Base-by-base conservation (phyloP, 768 basidiomycete genomes). In the Kwoniella mangroviensis region DNA sequence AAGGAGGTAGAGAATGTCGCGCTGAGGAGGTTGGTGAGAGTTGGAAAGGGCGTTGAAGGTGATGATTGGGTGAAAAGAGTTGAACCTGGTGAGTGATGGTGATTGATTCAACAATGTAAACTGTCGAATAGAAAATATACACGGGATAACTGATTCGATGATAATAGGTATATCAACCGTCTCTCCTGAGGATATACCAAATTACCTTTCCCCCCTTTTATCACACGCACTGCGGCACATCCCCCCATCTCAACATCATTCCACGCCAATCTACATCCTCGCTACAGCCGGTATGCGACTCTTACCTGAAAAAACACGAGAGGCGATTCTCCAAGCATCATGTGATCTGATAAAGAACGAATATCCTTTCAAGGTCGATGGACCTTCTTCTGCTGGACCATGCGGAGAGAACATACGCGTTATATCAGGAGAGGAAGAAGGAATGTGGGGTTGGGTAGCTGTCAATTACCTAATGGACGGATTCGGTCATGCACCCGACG, bases 391-490 rank as follows among this genome's bases (percentile, higher is more conserved):
- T 4, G 84, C 85, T 45, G 93, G 93, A 11, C 93, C 92, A 3
- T 99, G 96, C 82, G 92, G 92, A n/a, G 88, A 92, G 58, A 94
- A 91, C 76, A 89, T 98, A 2, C 89, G 91, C 54, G 93, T 98
- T 71, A 98, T 98, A 77, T 92, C 93, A 3, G 97, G 97, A 68
- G 95, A 98, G 83, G 97, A 99, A 83, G 97, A 99, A 80, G 97
- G 97, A 0, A 85, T 98, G 53, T 98, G 94, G 83, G 97, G 97
- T 0, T 99, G 97, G 97, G 94, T 99, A 67, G 94, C 95, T 0
- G 94, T 98, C 76, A 99, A 98, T 84, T 98, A 99, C 82, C 89
- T 98, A 59, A 95, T 98, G 93, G 92, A 98, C 78, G 96, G 95
- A 1, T 99, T 99, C 79, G 84, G 84, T 15, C 80, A 82, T 66